Evolutionary conservation across 768 basidiomycete species (phyloP), one percentile per base, ranked within the genome.

Genomic region (Boletus rubescentipes): DNA sequence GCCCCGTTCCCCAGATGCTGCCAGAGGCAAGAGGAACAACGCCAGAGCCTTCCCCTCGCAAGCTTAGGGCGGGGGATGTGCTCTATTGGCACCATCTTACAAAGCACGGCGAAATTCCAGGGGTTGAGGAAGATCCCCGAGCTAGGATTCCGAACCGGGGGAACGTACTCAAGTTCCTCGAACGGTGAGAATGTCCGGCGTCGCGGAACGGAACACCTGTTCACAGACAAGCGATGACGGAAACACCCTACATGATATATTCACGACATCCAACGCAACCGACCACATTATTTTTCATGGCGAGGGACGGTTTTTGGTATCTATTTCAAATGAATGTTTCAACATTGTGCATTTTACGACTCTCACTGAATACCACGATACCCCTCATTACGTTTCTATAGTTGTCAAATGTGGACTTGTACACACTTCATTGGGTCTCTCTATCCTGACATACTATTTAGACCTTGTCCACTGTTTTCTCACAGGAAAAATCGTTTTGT

Each of bases 41-140:
- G 12, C 54, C 59, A 29, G 68, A 68, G 41, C 50, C 72, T 36
- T 54, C 47, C 51, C 68, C 70, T 35, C 73, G 71, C 52, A 74
- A 68, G 44, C 78, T 86, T 31, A 75, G 72, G 61, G 73, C 76
- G 10, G 88, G 88, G 20, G 86, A 89, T 56, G 64, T 82, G 10
- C 72, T 91, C 16, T 88, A 79, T 63, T 91, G 89, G 89, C 87
- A 91, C 65, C 84, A 90, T 60, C 83, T 91, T 54, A 68, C 77
- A 44, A 82, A 81, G 59, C 79, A 77, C 54, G 89, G 89, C 12
- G 89, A 91, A 68, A 86, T 89, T 54, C 83, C 86, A 37, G 85
- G 80, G 26, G 85, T 87, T 10, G 68, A 67, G 46, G 83, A 90
- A 55, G 83, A 89, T 67, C 63, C 75, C 35, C 79, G 84, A 26